Base-by-base conservation (phyloP, 768 basidiomycete genomes). In the Saitozyma podzolica region DNA sequence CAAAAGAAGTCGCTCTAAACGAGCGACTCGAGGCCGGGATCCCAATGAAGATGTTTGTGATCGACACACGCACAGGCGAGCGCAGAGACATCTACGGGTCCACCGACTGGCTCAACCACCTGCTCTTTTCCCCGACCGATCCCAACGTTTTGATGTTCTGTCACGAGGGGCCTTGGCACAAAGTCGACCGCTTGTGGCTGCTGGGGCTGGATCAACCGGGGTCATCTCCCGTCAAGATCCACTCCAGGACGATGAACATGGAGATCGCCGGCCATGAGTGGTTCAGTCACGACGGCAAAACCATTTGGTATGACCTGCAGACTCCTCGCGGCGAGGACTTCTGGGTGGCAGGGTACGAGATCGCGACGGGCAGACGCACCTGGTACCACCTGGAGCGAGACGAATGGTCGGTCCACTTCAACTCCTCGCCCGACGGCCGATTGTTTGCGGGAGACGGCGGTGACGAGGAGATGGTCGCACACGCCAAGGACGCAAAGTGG, bases 201-300 rank as follows among this genome's bases (percentile, higher is more conserved):
- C 13, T 68, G n/a, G 50, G 56, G 11, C 40, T 66, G 8, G 57
- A 61, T n/a, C 13, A 62, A 13, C 13, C 37, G 9, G 9, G 29
- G 6, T 8, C 45, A 1, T 29, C 29, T 5, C 63, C 66, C 6
- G 19, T 47, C 13, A 64, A 58, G 47, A 64, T 68, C 2, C 66
- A 68, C 39, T 42, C 58, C 29, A 40, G 66, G 40, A 63, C 11
- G 53, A 68, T 68, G 66, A 63, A 63, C 39, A 68, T 68, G 66
- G 66, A 68, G 50, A 68, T 68, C 39, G 66, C 66, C 13, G 66
- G 66, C 53, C 66, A 68, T 48, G 66, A 68, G 40, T 68, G 66
- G 66, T 68, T 53, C 47, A 56, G 53, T 41, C 55, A 58, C 29
- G 62, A 64, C 48, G 66, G 66, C 5, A 40, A 54, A 43, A 58